These are phyloP conservation scores for Podosphaera fusca DNA, from an alignment of 2,329 filamentous ascomycete genomes.

Conservation along the genomic window DNA sequence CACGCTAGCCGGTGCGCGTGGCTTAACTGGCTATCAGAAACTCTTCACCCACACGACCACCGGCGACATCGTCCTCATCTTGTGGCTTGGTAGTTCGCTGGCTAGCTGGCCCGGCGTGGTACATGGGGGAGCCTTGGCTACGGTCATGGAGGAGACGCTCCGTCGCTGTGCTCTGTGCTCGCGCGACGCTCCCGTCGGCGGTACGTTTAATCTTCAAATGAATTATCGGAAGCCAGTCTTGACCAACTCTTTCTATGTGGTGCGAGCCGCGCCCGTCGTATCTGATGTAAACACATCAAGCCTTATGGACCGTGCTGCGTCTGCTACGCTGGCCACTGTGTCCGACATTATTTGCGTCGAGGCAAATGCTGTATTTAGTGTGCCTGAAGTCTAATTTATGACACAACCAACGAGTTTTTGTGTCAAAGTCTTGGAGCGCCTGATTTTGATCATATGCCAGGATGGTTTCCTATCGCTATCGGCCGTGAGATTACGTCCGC, in stretches of 20 bases:
- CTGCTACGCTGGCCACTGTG: conserved; percentile 28
- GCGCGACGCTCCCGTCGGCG: conserved; percentile 25
- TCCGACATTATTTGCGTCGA: conserved; percentile 34
- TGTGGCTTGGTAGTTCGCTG: conserved; percentile 42
- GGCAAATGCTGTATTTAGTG: conserved; percentile 33
- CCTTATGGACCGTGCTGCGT: conserved; percentile 19
- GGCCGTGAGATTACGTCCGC: too few relatives aligned
- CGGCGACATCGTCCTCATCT: conserved; percentile 34
- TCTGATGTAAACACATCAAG: background rate
- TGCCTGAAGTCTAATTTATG: conserved; percentile 8
- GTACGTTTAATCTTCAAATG: conserved; percentile 34
- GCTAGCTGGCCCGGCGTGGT: conserved; percentile 48
- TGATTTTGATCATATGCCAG: too few relatives aligned
- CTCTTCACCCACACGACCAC: conserved; percentile 38
- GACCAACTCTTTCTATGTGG: conserved; percentile 38
- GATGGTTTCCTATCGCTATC: too few relatives aligned
- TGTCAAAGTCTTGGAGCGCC: too few relatives aligned
- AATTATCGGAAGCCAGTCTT: conserved; percentile 38
- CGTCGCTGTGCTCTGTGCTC: conserved; percentile 33
- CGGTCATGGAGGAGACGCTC: conserved; percentile 44
- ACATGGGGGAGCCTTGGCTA: conserved; percentile 49
- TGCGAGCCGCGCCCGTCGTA: conserved; percentile 24
- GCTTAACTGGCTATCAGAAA: conserved; percentile 28
- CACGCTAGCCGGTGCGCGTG: conserved; percentile 21
- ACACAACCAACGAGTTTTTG: too few relatives aligned